phyloP scores from a whole-genome alignment of 768 basidiomycete genomes.

The Lentinula lateritia region DNA sequence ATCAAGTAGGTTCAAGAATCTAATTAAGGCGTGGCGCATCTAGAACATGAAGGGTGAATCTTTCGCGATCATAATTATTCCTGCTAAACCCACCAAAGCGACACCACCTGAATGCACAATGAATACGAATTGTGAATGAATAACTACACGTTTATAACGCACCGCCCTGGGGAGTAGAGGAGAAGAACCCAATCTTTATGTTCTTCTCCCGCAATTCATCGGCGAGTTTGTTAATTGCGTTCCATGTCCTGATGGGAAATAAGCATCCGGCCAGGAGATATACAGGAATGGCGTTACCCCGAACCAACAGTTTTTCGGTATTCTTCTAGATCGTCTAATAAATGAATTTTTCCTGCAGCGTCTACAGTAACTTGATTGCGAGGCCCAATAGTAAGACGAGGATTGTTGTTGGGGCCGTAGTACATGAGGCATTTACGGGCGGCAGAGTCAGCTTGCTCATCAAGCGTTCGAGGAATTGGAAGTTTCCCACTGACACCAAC shows the following conservation, averaged over 20 bases:
- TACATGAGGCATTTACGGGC: conserved; percentile 82
- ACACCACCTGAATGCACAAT: conserved; percentile 66
- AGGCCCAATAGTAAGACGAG: conserved; percentile 73
- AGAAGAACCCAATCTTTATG: conserved; percentile 90
- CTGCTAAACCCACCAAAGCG: conserved; percentile 56
- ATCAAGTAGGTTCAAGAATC: conserved; percentile 75
- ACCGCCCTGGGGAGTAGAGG: conserved; percentile 93
- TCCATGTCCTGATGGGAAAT: conserved; percentile 55
- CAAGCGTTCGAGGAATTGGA: conserved; percentile 71
- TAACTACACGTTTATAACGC: conserved; percentile 17
- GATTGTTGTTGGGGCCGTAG: conserved; percentile 79
- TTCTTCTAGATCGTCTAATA: conserved; percentile 77
- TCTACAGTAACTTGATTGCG: conserved; percentile 89
- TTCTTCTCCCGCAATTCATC: conserved; percentile 84
- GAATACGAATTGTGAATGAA: conserved; percentile 12
- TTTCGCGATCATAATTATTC: neutral
- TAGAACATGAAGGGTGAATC: conserved; percentile 22
- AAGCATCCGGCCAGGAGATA: conserved; percentile 7
- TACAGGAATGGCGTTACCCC: conserved; percentile 29
- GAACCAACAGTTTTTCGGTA: conserved; percentile 68
- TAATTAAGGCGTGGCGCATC: conserved; percentile 93
- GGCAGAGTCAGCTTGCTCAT: conserved; percentile 83
- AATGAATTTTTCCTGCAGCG: conserved; percentile 78
- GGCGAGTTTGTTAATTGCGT: conserved; percentile 73
- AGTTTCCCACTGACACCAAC: conserved; percentile 49